Conservation (phyloP, 331 rosid species). For the Erythrophleum ivorense region DNA sequence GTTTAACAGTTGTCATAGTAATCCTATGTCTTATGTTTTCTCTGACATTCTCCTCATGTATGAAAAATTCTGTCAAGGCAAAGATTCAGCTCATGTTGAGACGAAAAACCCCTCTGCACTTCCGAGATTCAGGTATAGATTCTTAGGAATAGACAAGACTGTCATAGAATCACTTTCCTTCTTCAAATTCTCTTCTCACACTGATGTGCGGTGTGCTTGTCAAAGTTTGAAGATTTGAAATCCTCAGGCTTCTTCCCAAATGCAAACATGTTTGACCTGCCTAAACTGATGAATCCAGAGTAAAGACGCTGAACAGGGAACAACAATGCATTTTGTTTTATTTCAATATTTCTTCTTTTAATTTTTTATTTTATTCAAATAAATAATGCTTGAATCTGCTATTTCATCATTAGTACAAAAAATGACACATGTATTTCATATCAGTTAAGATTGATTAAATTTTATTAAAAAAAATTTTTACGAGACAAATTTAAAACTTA, state of each 20-base stretch:
- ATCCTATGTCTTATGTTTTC: slow-evolving; percentile 66
- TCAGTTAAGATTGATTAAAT: too few relatives aligned
- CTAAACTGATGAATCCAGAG: too few relatives aligned
- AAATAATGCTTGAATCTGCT: too few relatives aligned
- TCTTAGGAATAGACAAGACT: slow-evolving; percentile 81
- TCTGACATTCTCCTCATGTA: slow-evolving; percentile 69
- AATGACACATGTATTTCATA: too few relatives aligned
- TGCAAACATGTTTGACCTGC: slow-evolving; percentile 61
- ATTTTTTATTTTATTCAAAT: too few relatives aligned
- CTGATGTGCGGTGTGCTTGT: slow-evolving; percentile 84
- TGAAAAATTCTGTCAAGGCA: slow-evolving; percentile 68
- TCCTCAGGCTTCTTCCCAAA: slow-evolving; percentile 80
- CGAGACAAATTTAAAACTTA: too few relatives aligned
- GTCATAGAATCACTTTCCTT: slow-evolving; percentile 86
- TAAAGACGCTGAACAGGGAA: too few relatives aligned
- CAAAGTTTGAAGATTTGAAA: slow-evolving; percentile 87
- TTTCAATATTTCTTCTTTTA: too few relatives aligned
- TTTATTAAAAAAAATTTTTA: too few relatives aligned
- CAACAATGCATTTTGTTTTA: too few relatives aligned
- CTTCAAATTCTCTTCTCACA: slow-evolving; percentile 81
- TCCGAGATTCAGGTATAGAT: slow-evolving; percentile 61
- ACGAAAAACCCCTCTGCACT: slow-evolving; percentile 36
- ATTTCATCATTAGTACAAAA: too few relatives aligned
- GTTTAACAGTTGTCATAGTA: slow-evolving; percentile 73
- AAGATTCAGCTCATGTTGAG: slow-evolving; percentile 30